A percentile compares a stretch with the other conserved stretches of the same genome.
phyloP scores from a whole-genome alignment of 768 basidiomycete species.

The Rhodotorula kratochvilovae region DNA sequence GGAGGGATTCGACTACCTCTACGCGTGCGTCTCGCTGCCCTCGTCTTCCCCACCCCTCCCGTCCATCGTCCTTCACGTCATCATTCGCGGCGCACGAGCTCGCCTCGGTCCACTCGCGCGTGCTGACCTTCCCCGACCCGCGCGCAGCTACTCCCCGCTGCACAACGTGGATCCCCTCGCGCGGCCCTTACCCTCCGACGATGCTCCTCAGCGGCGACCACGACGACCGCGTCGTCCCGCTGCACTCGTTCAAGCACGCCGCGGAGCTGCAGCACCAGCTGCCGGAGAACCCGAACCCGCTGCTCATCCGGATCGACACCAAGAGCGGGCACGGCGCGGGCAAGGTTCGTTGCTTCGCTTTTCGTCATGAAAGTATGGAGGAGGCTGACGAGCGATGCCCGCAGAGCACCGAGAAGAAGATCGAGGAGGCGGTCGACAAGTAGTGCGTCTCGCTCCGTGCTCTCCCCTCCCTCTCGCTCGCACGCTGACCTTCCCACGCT shows the following conservation, averaged over 20 bases:
- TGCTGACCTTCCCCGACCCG: not conserved
- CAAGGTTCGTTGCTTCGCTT: too few species aligned
- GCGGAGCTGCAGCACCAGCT: conserved; percentile 68
- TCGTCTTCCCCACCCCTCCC: not conserved
- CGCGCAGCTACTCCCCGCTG: conserved; percentile 63
- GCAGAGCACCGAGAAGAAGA: conserved; percentile 52
- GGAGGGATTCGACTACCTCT: conserved; percentile 77
- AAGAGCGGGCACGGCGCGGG: conserved; percentile 62
- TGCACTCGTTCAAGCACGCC: conserved; percentile 78
- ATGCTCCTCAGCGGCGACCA: conserved; percentile 52
- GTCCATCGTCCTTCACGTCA: not conserved
- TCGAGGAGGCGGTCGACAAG: conserved; percentile 70
- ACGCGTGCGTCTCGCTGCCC: conserved; percentile 40
- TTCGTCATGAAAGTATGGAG: too few species aligned
- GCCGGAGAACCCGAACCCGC: conserved; percentile 64
- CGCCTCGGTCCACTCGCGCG: too few species aligned
- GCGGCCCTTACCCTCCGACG: conserved; percentile 56
- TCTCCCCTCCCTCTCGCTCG: not conserved
- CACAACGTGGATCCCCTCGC: conserved; percentile 68
- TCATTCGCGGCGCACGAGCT: not conserved
- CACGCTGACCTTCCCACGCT: not conserved
- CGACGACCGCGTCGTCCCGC: conserved; percentile 55
- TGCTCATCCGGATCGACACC: conserved; percentile 71
- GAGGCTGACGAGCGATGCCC: too few species aligned
- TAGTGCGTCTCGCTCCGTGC: conserved; percentile 47